A percentile compares a stretch with the other conserved stretches of the same genome.
Evolutionary conservation across 1,284 basidiomycete genomes (phyloP).

Genomic region (Ustilago shanxiensis): DNA sequence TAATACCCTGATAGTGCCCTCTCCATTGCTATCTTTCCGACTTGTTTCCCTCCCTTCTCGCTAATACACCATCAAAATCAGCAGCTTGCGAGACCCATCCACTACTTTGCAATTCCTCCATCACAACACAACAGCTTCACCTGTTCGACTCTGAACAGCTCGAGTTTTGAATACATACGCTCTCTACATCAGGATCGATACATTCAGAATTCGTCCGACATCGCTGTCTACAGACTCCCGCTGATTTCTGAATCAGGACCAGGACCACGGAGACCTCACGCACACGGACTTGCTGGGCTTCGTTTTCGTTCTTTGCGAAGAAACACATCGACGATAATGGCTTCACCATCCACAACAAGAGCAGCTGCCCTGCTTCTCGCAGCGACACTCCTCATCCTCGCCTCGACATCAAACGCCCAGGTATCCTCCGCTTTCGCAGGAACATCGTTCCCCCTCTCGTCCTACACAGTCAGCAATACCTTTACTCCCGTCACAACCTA

Average conservation of each 20-base stretch:
- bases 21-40: neutral
- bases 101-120: neutral
- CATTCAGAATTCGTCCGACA: too few relatives aligned
- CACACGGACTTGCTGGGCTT: neutral
- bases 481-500: conserved; percentile 59
- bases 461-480: conserved; percentile 34
- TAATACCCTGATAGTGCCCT: neutral
- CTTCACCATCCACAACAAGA: conserved; percentile 18
- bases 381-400: conserved; percentile 20
- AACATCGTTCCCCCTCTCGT: conserved; percentile 45
- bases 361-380: conserved; percentile 18
- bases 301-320: neutral
- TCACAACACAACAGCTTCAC: neutral
- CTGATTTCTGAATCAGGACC: too few relatives aligned
- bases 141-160: neutral
- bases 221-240: too few relatives aligned
- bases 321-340: conserved; percentile 4
- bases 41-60: neutral
- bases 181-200: too few relatives aligned
- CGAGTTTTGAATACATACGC: too few relatives aligned
- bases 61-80: neutral
- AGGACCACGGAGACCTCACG: too few relatives aligned
- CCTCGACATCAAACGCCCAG: conserved; percentile 19
- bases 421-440: conserved; percentile 39
- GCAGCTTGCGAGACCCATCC: neutral